Conservation (phyloP, 805 yeast species). For the Isabelozyma pseudorhagii region DNA sequence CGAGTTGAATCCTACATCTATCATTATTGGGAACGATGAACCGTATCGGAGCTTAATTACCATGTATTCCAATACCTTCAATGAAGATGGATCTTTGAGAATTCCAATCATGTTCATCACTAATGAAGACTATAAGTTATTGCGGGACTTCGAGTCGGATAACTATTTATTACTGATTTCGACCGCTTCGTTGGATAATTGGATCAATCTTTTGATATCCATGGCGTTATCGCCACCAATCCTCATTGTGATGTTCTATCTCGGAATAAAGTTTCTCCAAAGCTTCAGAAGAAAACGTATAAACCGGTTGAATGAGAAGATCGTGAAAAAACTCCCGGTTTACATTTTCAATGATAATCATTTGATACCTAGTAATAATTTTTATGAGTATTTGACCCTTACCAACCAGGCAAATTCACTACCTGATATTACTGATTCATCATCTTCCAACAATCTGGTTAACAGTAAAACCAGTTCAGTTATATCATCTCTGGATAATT, state of each 20-base stretch:
- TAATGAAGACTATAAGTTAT: slow-evolving; percentile 35
- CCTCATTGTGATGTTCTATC: slow-evolving; percentile 32
- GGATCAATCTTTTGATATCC: slow-evolving; percentile 37
- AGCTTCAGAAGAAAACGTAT: slow-evolving; percentile 21
- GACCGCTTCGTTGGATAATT: slow-evolving; percentile 36
- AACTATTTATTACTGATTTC: slow-evolving; percentile 14
- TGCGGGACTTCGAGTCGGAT: slow-evolving; percentile 4
- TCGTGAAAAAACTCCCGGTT: slow-evolving; percentile 36
- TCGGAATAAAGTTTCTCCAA: slow-evolving; percentile 27
- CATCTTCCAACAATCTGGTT: slow-evolving; percentile 2
- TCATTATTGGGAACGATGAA: slow-evolving; percentile 55
- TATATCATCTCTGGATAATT: slow-evolving; percentile 30
- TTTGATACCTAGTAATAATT: slow-evolving; percentile 22
- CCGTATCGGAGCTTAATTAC: slow-evolving; percentile 46
- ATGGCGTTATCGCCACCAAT: slow-evolving; percentile 43
- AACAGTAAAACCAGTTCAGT: slow-evolving; percentile 7
- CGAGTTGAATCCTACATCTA: slow-evolving; percentile 40
- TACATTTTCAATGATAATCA: slow-evolving; percentile 35
- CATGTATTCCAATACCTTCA: slow-evolving; percentile 49
- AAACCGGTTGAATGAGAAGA: slow-evolving; percentile 23
- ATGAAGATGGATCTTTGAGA: slow-evolving; percentile 32
- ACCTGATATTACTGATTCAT: slow-evolving; percentile 1
- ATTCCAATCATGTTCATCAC: slow-evolving; percentile 55
- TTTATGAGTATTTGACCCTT: slow-evolving; percentile 25
- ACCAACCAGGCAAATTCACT: slow-evolving; percentile 25